Percentiles rank a stretch among this genome's conserved stretches.
These are phyloP conservation scores for Fraxinus pennsylvanica DNA, from an alignment of 257 asterid species.

Conservation along the genomic window DNA sequence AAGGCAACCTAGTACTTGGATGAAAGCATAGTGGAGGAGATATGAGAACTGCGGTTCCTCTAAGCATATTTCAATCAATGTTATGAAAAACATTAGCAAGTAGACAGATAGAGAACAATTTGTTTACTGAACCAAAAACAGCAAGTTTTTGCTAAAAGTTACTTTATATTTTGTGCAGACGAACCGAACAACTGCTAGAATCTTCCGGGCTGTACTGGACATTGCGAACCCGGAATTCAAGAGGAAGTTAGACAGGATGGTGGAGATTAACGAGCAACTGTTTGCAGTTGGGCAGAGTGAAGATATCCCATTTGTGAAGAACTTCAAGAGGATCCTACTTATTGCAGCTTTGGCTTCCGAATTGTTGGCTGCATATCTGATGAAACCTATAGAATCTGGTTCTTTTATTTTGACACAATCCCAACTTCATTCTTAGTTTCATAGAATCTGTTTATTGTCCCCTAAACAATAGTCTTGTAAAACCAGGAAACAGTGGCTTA, in stretches of 20 bases:
- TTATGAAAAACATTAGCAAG: too few relatives aligned
- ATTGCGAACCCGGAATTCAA: slow-evolving; percentile 42
- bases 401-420: slow-evolving; percentile 27
- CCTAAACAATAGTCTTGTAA: too few relatives aligned
- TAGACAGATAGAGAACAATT: neutral
- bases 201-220: neutral
- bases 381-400: slow-evolving; percentile 96
- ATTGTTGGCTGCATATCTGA: slow-evolving; percentile 77
- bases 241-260: slow-evolving; percentile 92
- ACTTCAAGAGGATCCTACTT: slow-evolving; percentile 82
- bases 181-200: neutral
- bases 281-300: slow-evolving; percentile 67
- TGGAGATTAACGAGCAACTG: slow-evolving; percentile 64
- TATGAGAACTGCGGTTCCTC: too few relatives aligned
- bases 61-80: neutral
- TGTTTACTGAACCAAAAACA: neutral
- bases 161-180: neutral
- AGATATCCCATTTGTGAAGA: slow-evolving; percentile 75
- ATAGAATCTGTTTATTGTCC: too few relatives aligned
- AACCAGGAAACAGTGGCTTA: too few relatives aligned
- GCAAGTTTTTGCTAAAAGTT: neutral
- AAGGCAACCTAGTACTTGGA: neutral
- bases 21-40: neutral
- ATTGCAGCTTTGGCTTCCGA: slow-evolving; percentile 84
- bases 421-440: too few relatives aligned